Percentiles rank a stretch among this genome's conserved stretches.
phyloP scores from a whole-genome alignment of 495 filamentous ascomycete species.

The Aspergillus panamensis region DNA sequence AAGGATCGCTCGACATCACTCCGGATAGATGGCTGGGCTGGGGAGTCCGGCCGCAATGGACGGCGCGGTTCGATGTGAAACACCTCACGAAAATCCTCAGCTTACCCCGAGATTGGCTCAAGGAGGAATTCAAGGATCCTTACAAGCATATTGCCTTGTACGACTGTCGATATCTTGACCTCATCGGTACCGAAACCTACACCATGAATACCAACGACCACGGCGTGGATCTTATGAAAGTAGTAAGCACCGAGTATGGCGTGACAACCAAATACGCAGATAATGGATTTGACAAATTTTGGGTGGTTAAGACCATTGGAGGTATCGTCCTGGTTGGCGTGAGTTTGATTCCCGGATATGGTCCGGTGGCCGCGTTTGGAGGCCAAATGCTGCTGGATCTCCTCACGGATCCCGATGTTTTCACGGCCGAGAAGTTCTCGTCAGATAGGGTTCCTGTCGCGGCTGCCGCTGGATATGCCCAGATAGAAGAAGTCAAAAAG shows the following conservation, averaged over 20 bases:
- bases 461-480: background rate
- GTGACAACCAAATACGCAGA: background rate
- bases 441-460: background rate
- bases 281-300: background rate
- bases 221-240: background rate
- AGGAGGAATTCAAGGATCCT: background rate
- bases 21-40: background rate
- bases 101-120: slow-evolving; percentile 1
- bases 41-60: background rate
- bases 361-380: background rate
- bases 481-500: background rate
- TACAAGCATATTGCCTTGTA: slow-evolving; percentile 1
- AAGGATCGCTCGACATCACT: background rate
- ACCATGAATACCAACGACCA: slow-evolving; percentile 1
- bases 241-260: background rate
- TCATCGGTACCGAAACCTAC: background rate
- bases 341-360: slow-evolving; percentile 1
- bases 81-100: background rate
- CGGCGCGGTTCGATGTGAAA: background rate
- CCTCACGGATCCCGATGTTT: slow-evolving; percentile 1
- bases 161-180: slow-evolving; percentile 1
- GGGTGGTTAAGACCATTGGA: background rate
- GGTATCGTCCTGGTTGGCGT: background rate
- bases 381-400: background rate
- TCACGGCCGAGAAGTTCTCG: background rate